Base-by-base conservation (phyloP, 345 rosid species). In the Chamaenerion angustifolium region DNA sequence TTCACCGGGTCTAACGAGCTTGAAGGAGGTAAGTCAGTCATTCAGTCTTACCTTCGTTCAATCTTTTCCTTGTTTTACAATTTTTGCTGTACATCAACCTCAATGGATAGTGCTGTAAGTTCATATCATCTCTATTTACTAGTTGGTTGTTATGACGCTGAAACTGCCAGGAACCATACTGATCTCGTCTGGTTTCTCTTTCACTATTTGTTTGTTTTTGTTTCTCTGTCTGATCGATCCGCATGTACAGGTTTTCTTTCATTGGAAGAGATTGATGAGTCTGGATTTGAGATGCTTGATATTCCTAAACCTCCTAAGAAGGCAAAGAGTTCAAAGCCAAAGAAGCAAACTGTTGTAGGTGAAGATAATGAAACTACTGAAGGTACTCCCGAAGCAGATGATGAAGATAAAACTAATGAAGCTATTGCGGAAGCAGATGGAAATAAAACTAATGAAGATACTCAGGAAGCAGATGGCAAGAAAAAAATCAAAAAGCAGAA, bases 211-310 rank as follows among this genome's bases (percentile, higher is more conserved):
- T 25, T 27, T 35, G 16, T 10, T 35, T 45, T 7, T 3, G 55
- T 15, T 19, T 25, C 45, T 45, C 53, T 51, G 45, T 45, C 52
- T 51, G 45, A 17, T 43, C 1, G 14, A 18, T 42, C 21, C 55
- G 49, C 14, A 3, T 12, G 40, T 61, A 60, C 60, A 89, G 95
- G 94, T 16, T 85, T 89, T 75, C 87, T 81, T 61, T 81, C 89
- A 11, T 92, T 90, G 8, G 98, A 90, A 51, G 98, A 90, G 76
- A 75, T 90, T 64, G 88, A 86, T 48, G 94, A 78, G 68, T 72
- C 71, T 57, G 85, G 72, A 56, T 90, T 81, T 27, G 68, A 61
- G 35, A 61, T 86, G 25, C 62, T 86, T 19, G 64, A 45, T 35
- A 48, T 76, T 46, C 77, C 82, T 51, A 52, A 59, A 42, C 11